phyloP scores from a whole-genome alignment of 75 land plant genomes.

The Pseudotsuga menziesii region DNA sequence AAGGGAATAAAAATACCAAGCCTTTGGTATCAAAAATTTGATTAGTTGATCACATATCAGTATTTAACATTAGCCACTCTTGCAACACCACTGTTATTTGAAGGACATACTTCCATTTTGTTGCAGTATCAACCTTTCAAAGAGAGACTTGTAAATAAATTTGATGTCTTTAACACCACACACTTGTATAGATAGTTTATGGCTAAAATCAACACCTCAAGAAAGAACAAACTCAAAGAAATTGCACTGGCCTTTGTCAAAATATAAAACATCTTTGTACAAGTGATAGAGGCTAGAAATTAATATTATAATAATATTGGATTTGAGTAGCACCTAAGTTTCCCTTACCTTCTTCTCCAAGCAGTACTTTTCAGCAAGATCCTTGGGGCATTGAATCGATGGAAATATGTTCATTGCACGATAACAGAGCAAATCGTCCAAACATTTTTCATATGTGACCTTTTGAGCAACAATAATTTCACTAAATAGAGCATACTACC shows the following conservation, averaged over 20 bases:
- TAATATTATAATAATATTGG: background rate
- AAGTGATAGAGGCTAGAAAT: background rate
- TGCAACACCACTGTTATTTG: conserved; percentile 52
- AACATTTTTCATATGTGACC: conserved; percentile 88
- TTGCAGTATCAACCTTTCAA: conserved; percentile 67
- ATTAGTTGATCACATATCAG: background rate
- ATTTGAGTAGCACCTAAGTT: background rate
- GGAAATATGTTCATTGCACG: conserved; percentile 72
- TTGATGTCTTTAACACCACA: conserved; percentile 77
- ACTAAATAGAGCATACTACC: conserved; percentile 74
- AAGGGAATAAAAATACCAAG: background rate
- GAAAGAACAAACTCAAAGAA: background rate
- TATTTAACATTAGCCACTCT: background rate
- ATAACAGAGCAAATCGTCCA: conserved; percentile 69
- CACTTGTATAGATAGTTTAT: conserved; percentile 38
- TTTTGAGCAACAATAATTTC: conserved; percentile 89
- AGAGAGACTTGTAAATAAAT: conserved; percentile 76
- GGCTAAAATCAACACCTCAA: conserved; percentile 13
- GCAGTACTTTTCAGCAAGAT: conserved; percentile 79
- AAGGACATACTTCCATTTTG: conserved; percentile 77
- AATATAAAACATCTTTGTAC: background rate
- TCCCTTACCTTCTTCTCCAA: conserved; percentile 72
- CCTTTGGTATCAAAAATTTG: conserved; percentile 1
- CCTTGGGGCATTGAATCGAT: conserved; percentile 76
- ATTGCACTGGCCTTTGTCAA: background rate